Evolutionary conservation across 2,329 filamentous ascomycete genomes (phyloP).

Genomic region (Aspergillus piperis): DNA sequence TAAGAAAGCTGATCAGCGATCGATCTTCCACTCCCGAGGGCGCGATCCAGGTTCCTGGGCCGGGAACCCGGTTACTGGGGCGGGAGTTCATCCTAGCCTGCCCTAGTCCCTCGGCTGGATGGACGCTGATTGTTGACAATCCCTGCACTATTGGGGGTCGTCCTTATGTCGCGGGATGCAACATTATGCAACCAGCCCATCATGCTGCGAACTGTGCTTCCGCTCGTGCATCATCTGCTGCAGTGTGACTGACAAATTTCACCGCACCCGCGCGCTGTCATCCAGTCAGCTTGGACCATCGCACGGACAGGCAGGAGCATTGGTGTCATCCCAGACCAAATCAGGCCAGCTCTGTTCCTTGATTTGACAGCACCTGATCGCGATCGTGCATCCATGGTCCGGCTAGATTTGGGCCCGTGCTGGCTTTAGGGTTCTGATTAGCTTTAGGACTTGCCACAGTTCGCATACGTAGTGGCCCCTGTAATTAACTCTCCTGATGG

Average conservation of each 20-base stretch:
- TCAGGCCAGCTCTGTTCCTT: background rate
- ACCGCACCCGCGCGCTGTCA: background rate
- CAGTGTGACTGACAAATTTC: conserved; percentile 5
- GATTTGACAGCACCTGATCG: background rate
- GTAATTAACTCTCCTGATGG: background rate
- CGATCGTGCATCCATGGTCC: conserved; percentile 1
- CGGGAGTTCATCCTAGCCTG: background rate
- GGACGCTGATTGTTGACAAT: background rate
- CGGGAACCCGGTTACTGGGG: conserved; percentile 7
- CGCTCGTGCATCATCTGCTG: conserved; percentile 7
- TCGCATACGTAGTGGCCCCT: background rate
- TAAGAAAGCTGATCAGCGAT: conserved; percentile 3
- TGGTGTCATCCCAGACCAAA: background rate
- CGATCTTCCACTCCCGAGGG: background rate
- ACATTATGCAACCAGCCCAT: conserved; percentile 2
- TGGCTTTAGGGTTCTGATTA: conserved; percentile 1
- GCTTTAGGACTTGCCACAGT: background rate
- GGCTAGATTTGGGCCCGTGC: conserved; percentile 6
- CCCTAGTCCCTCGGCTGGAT: background rate
- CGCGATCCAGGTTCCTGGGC: conserved; percentile 9
- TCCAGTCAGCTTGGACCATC: background rate
- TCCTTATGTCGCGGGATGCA: background rate
- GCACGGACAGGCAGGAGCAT: background rate
- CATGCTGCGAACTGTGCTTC: conserved; percentile 6
- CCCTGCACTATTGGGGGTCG: background rate